A percentile compares a stretch with the other conserved stretches of the same genome.
phyloP scores from a whole-genome alignment of 331 rosid species.

The Erythrophleum ivorense region DNA sequence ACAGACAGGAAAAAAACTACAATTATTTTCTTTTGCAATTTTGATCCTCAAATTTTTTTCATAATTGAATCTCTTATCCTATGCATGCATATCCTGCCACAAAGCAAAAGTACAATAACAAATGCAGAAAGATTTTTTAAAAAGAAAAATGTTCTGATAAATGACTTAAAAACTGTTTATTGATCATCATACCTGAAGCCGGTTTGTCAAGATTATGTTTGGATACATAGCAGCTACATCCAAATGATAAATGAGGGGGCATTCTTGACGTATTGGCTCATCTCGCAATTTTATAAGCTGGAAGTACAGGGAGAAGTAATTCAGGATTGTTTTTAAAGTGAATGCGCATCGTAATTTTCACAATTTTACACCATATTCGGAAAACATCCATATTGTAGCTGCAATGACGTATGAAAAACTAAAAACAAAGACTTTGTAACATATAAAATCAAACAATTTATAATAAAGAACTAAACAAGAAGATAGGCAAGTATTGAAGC shows the following conservation, averaged over 20 bases:
- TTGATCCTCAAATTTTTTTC: constrained; percentile 13
- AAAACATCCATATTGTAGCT: neutral
- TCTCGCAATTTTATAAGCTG: constrained; percentile 84
- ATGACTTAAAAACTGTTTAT: neutral
- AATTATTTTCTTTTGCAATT: constrained; percentile 14
- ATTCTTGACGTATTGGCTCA: constrained; percentile 78
- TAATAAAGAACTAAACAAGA: constrained; percentile 28
- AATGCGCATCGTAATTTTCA: constrained; percentile 30
- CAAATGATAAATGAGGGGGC: constrained; percentile 96
- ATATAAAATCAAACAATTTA: constrained; percentile 15
- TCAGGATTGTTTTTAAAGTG: constrained; percentile 25
- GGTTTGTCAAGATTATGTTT: constrained; percentile 90
- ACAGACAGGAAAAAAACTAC: constrained; percentile 17
- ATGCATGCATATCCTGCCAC: constrained; percentile 10
- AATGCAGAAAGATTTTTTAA: neutral
- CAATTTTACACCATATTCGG: constrained; percentile 23
- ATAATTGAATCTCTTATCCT: constrained; percentile 1
- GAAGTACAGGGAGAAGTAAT: constrained; percentile 40
- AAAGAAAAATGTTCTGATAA: neutral
- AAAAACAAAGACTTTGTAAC: neutral
- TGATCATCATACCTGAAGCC: constrained; percentile 84
- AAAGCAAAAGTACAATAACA: constrained; percentile 29
- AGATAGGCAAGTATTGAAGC: constrained; percentile 18
- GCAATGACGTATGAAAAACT: neutral
- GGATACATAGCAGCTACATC: constrained; percentile 99